phyloP scores from a whole-genome alignment of 73 alveolate species.

The Paraurostyla sp. region DNA sequence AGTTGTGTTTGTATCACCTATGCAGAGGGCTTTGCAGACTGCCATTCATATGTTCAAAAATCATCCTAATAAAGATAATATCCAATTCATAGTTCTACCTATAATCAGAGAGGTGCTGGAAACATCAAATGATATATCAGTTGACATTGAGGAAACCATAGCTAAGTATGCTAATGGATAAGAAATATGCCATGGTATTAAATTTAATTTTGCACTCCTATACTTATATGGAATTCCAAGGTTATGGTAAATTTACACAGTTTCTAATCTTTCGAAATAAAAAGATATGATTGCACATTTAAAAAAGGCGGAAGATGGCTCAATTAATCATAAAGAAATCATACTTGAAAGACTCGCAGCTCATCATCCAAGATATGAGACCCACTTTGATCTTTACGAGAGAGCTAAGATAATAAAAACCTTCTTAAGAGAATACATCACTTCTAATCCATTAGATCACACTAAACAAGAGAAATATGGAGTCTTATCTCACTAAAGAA shows the following conservation, averaged over 20 bases:
- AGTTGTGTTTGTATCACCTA: constrained; percentile 82
- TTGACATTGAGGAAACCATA: constrained; percentile 6
- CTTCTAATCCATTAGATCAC: constrained; percentile 37
- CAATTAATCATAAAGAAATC: constrained; percentile 4
- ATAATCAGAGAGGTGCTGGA: constrained; percentile 62
- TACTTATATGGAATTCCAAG: constrained; percentile 46
- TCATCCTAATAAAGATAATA: constrained; percentile 70
- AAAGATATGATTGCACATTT: constrained; percentile 27
- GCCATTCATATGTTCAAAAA: constrained; percentile 73
- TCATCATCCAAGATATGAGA: constrained; percentile 54
- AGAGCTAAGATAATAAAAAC: constrained; percentile 35
- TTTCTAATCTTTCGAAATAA: constrained; percentile 32
- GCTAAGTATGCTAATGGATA: constrained; percentile 34
- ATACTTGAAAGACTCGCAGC: neutral
- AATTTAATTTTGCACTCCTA: constrained; percentile 31
- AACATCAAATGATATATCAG: constrained; percentile 51
- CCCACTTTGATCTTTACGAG: neutral
- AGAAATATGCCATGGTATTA: constrained; percentile 21
- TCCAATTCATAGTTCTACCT: constrained; percentile 71
- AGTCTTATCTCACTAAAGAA: constrained; percentile 45
- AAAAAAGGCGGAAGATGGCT: neutral
- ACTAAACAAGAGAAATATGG: constrained; percentile 43
- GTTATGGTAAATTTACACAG: constrained; percentile 56
- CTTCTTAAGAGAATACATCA: constrained; percentile 58
- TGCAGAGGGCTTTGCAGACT: constrained; percentile 82